Percentiles rank a stretch among this genome's conserved stretches.
Evolutionary conservation across 352 stramenopile genomes (phyloP).

Genomic region (Nothophytophthora sp.): DNA sequence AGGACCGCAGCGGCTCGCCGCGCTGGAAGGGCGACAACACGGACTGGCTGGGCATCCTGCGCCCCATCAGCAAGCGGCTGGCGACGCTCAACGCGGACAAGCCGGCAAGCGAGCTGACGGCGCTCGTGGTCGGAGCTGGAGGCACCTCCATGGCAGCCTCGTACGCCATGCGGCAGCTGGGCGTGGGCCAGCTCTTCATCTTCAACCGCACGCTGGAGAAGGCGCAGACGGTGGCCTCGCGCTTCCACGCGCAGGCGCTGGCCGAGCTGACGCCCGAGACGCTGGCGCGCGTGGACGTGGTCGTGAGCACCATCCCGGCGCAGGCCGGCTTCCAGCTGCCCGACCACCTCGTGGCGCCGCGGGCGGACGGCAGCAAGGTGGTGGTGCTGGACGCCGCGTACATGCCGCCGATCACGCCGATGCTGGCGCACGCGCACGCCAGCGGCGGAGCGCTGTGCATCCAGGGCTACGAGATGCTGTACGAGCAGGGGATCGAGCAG

Average conservation of each 20-base stretch:
- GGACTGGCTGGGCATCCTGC: conserved; percentile 98
- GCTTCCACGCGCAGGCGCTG: conserved; percentile 86
- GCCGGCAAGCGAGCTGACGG: conserved; percentile 32
- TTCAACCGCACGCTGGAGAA: conserved; percentile 97
- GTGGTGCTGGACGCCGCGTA: conserved; percentile 98
- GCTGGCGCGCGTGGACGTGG: conserved; percentile 76
- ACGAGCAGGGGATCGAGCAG: conserved; percentile 97
- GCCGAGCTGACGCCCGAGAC: conserved; percentile 49
- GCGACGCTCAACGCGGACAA: conserved; percentile 5
- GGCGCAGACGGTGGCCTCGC: conserved; percentile 83
- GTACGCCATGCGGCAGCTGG: conserved; percentile 92
- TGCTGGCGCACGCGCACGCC: conserved; percentile 89
- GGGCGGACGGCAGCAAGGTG: conserved; percentile 30
- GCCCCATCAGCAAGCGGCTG: conserved; percentile 85
- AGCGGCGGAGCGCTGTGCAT: conserved; percentile 87
- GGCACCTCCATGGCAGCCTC: conserved; percentile 95
- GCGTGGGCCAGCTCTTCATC: conserved; percentile 87
- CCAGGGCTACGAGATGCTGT: conserved; percentile 98
- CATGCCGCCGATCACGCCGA: conserved; percentile 94
- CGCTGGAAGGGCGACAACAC: conserved; percentile 96
- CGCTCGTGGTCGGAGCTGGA: conserved; percentile 91
- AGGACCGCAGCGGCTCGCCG: conserved; percentile 40
- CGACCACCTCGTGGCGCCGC: conserved; percentile 51
- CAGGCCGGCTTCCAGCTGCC: conserved; percentile 83
- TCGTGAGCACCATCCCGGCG: conserved; percentile 96